Base-by-base conservation (phyloP, 345 rosid species). In the Abelmoschus esculentus region DNA sequence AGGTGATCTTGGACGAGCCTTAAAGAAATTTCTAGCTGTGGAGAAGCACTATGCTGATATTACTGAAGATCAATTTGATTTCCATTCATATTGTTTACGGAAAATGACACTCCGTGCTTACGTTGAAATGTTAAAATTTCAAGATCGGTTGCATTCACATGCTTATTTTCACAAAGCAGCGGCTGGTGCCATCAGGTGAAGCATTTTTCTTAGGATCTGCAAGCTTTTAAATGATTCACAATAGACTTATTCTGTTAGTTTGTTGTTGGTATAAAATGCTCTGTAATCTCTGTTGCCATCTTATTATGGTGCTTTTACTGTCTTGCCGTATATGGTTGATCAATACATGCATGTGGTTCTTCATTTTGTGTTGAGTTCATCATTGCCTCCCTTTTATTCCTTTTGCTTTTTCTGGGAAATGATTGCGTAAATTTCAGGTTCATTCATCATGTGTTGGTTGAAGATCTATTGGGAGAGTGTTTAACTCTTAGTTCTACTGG, bases 11-110 rank as follows among this genome's bases (percentile, higher is more conserved):
- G 99, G 99, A 63, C 91, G 87, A 62, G 96, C 99, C 67, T 74
- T 96, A 22, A 92, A 96, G 86, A 90, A 86, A 71, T 92, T 89
- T 85, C 82, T 96, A 77, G 91, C 95, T 65, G 98, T 92, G 83
- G 99, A 96, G 85, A 96, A 96, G 88, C 98, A 96, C 80, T 96
- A 92, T 79, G 86, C 95, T 70, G 99, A 96, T 82, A 96, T 96
- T 70, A 89, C 96, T 29, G 99, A 90, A 77, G 98, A 96, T 77
- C 99, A 96, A 62, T 96, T 96, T 73, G 99, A 96, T 78, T 96
- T 96, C 80, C 99, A 96, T 80, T 85, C 98, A n/a, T 96, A 96
- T 82, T 96, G 99, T 84, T 80, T 96, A 76, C 84, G 98, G 75
- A 96, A 92, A 78, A 92, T 96, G 98, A 96, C 99, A 5, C 81